A percentile compares a stretch with the other conserved stretches of the same genome.
These are phyloP conservation scores for Cutaneotrichosporon cavernicola DNA, from an alignment of 1,284 basidiomycete species.

Conservation along the genomic window DNA sequence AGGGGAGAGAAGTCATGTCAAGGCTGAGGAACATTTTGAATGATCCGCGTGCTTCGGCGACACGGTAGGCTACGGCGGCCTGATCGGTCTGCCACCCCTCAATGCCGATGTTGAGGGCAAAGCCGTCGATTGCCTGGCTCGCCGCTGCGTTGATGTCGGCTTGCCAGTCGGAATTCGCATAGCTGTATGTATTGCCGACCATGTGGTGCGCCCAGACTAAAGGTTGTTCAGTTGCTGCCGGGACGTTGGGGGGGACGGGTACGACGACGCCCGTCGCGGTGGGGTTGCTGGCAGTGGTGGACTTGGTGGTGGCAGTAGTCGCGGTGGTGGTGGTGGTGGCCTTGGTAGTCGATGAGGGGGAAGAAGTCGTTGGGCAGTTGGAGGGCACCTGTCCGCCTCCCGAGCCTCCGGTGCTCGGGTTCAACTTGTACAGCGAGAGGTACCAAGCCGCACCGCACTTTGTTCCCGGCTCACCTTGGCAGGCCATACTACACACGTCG, in stretches of 20 bases:
- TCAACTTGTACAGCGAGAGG: constrained; percentile 38
- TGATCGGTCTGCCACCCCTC: constrained; percentile 66
- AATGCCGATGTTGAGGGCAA: constrained; percentile 65
- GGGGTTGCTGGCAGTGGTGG: constrained; percentile 9
- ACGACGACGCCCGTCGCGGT: not conserved
- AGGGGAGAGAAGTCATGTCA: constrained; percentile 55
- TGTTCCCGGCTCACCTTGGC: constrained; percentile 36
- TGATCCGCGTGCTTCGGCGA: constrained; percentile 50
- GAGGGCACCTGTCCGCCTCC: constrained; percentile 9
- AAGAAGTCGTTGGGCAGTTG: not conserved
- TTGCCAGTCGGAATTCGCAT: constrained; percentile 44
- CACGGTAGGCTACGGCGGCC: constrained; percentile 64
- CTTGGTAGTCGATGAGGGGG: not conserved
- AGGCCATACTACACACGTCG: constrained; percentile 36
- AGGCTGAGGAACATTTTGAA: constrained; percentile 71
- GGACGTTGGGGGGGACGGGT: constrained; percentile 18
- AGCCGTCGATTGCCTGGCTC: constrained; percentile 59
- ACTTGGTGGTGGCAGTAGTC: constrained; percentile 1
- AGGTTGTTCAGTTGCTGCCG: constrained; percentile 34
- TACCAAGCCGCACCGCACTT: constrained; percentile 45
- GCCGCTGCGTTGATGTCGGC: constrained; percentile 50
- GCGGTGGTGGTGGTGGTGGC: constrained; percentile 15
- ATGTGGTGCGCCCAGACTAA: constrained; percentile 53
- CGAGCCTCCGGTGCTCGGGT: not conserved
- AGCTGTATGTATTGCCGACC: constrained; percentile 51